Evolutionary conservation across 352 stramenopile genomes (phyloP), one percentile per base, ranked within the genome.

Genomic region (Phytophthora parvispora): DNA sequence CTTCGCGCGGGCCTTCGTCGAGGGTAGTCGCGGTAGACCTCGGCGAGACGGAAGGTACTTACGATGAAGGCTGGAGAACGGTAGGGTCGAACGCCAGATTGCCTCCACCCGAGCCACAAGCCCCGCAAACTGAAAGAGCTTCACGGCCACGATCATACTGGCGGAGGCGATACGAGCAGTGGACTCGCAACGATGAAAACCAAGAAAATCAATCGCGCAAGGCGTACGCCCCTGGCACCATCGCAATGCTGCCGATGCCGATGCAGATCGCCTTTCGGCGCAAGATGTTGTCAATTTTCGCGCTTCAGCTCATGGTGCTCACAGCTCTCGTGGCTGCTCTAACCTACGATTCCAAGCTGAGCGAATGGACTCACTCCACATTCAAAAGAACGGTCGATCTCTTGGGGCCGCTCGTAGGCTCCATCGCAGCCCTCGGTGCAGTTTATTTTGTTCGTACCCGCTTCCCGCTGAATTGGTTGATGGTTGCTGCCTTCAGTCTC

Each of bases 271-370:
- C 74, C 2, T 87, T 88, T 47, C 77, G 80, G 0, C 72, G 72
- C 25, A 86, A 84, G 31, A 80, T 88, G 67, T 38, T 88, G 38
- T 71, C 69, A 13, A 73, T 88, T 16, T 86, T 84, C 42, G 75
- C 75, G 28, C 22, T 81, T 25, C 80, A 88, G 40, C 48, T 88
- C 25, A 60, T 86, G 53, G 45, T 83, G 4, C 64, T 85, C 4
- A 81, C 79, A 6, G 57, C 62, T n/a, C 47, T 84, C 5, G 69
- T 70, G 49, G 70, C 64, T 15, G 31, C 64, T 18, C 49, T 81
- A n/a, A 81, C 73, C 6, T 78, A 75, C 25, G 52, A 82, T 12
- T 40, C 69, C 18, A 67, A 45, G 22, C 50, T 81, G 25, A 77
- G 53, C 10, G 31, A 65, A 6, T 77, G 64, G 51, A 74, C 64